These are phyloP conservation scores for Megacollybia marginata DNA, from an alignment of 768 basidiomycete species.

Conservation along the genomic window DNA sequence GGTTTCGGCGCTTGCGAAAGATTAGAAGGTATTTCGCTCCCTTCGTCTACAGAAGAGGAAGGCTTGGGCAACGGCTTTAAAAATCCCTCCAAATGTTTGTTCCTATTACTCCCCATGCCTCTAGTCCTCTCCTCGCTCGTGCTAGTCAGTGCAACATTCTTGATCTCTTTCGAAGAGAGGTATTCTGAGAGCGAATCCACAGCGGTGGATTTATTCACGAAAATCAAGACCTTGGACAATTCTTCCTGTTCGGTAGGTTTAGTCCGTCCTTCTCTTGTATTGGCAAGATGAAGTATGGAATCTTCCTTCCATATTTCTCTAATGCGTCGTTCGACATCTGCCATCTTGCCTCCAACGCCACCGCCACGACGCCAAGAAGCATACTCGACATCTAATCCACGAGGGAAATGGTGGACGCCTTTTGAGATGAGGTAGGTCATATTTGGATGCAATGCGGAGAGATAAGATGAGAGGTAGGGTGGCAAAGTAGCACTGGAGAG, in stretches of 20 bases:
- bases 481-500: constrained; percentile 88
- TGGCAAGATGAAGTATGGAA: constrained; percentile 17
- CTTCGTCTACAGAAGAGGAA: too few relatives aligned
- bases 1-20: constrained; percentile 7
- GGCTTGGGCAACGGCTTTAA: constrained; percentile 25
- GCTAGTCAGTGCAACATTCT: constrained; percentile 60
- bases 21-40: too few relatives aligned
- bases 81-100: constrained; percentile 74
- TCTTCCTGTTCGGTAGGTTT: constrained; percentile 18
- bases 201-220: constrained; percentile 71
- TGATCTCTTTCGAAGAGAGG: constrained; percentile 53
- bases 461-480: constrained; percentile 57
- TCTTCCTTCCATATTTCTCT: constrained; percentile 72
- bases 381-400: constrained; percentile 63
- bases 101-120: constrained; percentile 53
- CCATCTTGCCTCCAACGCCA: constrained; percentile 72
- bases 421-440: constrained; percentile 76
- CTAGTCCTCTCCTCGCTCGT: constrained; percentile 25
- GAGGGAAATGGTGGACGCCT: constrained; percentile 70
- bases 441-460: constrained; percentile 52
- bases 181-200: constrained; percentile 56
- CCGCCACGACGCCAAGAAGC: constrained; percentile 37
- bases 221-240: constrained; percentile 70
- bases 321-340: constrained; percentile 72
- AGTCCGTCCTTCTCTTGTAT: constrained; percentile 2